These are phyloP conservation scores for Ascochyta clinopodiicola DNA, from an alignment of 2,329 filamentous ascomycete species.

Conservation along the genomic window DNA sequence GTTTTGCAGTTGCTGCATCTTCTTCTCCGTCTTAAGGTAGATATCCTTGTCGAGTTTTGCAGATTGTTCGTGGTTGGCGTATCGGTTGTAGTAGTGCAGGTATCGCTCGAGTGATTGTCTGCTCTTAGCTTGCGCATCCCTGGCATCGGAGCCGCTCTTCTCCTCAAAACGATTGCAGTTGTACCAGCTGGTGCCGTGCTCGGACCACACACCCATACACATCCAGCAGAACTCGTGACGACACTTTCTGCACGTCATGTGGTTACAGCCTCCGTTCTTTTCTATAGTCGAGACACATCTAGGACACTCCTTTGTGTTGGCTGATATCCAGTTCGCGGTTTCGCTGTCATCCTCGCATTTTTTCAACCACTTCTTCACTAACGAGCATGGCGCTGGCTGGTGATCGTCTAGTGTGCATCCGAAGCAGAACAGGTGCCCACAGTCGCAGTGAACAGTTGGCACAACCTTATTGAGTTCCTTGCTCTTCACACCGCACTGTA, in stretches of 20 bases:
- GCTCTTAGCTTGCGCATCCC: conserved; percentile 90
- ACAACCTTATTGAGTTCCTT: conserved; percentile 85
- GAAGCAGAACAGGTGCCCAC: conserved; percentile 91
- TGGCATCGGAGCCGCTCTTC: conserved; percentile 88
- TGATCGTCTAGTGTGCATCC: conserved; percentile 90
- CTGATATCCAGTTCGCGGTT: conserved; percentile 99
- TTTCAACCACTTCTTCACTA: conserved; percentile 96
- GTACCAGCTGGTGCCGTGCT: conserved; percentile 99
- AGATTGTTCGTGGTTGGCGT: conserved; percentile 98
- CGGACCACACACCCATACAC: conserved; percentile 99
- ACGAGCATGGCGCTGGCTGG: conserved; percentile 86
- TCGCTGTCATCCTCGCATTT: conserved; percentile 99
- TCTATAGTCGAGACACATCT: conserved; percentile 97
- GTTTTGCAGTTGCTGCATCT: conserved; percentile 96
- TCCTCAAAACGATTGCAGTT: conserved; percentile 98
- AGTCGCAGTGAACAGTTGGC: conserved; percentile 85
- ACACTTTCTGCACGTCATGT: conserved; percentile 97
- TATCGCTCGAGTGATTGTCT: conserved; percentile 94
- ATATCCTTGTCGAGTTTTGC: conserved; percentile 96
- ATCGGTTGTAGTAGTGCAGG: conserved; percentile 98
- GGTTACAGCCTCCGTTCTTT: conserved; percentile 97
- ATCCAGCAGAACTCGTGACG: conserved; percentile 99
- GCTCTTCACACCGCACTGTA: conserved; percentile 87
- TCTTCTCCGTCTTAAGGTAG: conserved; percentile 95
- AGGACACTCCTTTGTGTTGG: conserved; percentile 97